Evolutionary conservation across 1,284 basidiomycete genomes (phyloP).

Genomic region (Singerocomus inundabilis): DNA sequence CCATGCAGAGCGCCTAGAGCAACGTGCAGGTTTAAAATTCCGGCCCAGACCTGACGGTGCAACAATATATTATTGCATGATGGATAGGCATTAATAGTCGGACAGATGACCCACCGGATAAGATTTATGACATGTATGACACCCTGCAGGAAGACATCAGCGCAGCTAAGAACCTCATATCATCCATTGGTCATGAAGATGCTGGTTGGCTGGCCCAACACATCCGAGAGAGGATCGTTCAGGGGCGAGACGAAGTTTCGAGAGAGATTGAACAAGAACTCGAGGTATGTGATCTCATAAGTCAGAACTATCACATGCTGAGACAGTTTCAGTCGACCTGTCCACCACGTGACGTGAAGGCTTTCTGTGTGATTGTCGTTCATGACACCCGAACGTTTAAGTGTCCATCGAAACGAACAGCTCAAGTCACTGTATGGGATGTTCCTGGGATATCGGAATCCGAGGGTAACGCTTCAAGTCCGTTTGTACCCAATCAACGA

Average conservation of each 20-base stretch:
- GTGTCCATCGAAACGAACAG: slow-evolving; percentile 54
- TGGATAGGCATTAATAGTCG: not conserved
- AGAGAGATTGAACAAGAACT: slow-evolving; percentile 72
- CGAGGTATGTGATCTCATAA: slow-evolving; percentile 43
- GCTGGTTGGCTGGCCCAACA: slow-evolving; percentile 65
- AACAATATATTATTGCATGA: slow-evolving; percentile 8
- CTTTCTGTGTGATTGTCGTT: slow-evolving; percentile 77
- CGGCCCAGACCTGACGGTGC: slow-evolving; percentile 45
- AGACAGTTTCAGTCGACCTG: slow-evolving; percentile 52
- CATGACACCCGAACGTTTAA: slow-evolving; percentile 63
- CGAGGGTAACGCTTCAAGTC: slow-evolving; percentile 51
- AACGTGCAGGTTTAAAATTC: slow-evolving; percentile 46
- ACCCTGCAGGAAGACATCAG: slow-evolving; percentile 54
- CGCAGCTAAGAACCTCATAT: slow-evolving; percentile 42
- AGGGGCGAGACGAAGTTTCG: slow-evolving; percentile 49
- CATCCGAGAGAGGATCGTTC: slow-evolving; percentile 49
- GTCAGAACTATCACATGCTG: slow-evolving; percentile 1
- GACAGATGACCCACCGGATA: slow-evolving; percentile 51
- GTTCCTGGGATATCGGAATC: slow-evolving; percentile 51
- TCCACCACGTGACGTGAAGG: slow-evolving; percentile 76
- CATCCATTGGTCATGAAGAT: slow-evolving; percentile 42
- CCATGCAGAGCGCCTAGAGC: slow-evolving; percentile 58
- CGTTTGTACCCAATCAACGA: slow-evolving; percentile 63
- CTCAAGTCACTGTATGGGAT: slow-evolving; percentile 86
- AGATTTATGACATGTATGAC: slow-evolving; percentile 65